phyloP scores from a whole-genome alignment of 768 basidiomycete species.

The Tephrocybe sp. region DNA sequence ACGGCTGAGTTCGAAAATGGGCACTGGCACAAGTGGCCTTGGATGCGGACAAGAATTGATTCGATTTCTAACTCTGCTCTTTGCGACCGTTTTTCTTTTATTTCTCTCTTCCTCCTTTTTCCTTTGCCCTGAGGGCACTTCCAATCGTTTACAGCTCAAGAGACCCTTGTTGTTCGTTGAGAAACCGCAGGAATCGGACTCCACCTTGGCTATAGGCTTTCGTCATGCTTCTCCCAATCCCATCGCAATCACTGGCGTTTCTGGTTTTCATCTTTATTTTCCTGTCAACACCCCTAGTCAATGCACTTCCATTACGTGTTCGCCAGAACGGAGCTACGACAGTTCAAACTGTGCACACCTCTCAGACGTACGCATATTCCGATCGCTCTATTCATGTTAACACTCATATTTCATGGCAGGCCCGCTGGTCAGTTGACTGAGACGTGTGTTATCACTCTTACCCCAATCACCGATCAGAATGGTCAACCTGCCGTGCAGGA shows the following conservation, averaged over 20 bases:
- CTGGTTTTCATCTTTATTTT: constrained; percentile 40
- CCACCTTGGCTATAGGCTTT: constrained; percentile 30
- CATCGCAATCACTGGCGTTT: constrained; percentile 29
- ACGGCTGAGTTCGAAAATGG: constrained; percentile 25
- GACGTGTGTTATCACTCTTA: constrained; percentile 61
- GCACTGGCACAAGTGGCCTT: background rate
- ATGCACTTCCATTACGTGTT: constrained; percentile 36
- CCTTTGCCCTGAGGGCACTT: constrained; percentile 45
- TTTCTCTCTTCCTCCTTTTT: constrained; percentile 23
- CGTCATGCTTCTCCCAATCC: constrained; percentile 39
- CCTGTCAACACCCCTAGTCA: constrained; percentile 28
- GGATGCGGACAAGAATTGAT: constrained; percentile 11
- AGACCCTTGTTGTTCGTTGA: constrained; percentile 33
- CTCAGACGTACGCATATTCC: constrained; percentile 45
- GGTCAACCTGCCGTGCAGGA: constrained; percentile 53
- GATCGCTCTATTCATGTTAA: background rate
- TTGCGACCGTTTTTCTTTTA: constrained; percentile 24
- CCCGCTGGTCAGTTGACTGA: constrained; percentile 50
- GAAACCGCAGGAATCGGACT: constrained; percentile 55
- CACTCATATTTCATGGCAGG: constrained; percentile 30
- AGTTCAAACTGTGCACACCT: constrained; percentile 43
- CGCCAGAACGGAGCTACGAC: constrained; percentile 37
- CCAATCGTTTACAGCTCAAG: constrained; percentile 38
- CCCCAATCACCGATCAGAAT: constrained; percentile 48
- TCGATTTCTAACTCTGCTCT: background rate